Evolutionary conservation across 2,329 filamentous ascomycete species (phyloP), one percentile per base, ranked within the genome.

Genomic region (Teratosphaeria epicoccoides): DNA sequence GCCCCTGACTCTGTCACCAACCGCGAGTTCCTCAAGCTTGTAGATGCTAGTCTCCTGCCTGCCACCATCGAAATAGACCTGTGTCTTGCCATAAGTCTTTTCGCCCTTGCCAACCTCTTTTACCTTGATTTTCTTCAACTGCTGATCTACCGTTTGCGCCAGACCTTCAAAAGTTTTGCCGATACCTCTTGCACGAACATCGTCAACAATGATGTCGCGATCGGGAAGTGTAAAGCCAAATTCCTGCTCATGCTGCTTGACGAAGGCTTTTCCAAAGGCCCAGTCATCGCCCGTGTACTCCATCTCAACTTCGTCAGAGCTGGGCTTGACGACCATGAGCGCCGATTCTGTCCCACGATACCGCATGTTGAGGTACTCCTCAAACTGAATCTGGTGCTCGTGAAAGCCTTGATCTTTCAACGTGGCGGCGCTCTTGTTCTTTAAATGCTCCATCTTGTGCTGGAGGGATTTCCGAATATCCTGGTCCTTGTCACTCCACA

Each of bases 291-390:
- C 82, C 23, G 68, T 73, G 57, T 79, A 85, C 12, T 77, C 72
- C 37, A 77, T 75, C 53, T 80, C 71, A 0, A 76, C 76, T 52
- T 87, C 83, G 48, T 82, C 78, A 33, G 76, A 70, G 2, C 70
- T 77, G 0, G 89, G 88, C 67, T 85, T 88, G 57, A 93, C 72
- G 46, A 95, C 81, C 89, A 95, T 96, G 43, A 95, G 76, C 0
- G 89, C 87, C 6, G 88, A 94, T 65, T 95, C 89, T 0, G 89
- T 95, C 10, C 89, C 89, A 29, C 88, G 81, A 63, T 95, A 95
- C 52, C 90, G 77, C 84, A 96, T 89, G 66, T 96, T 95, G 52
- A 97, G 79, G 63, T 95, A 96, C 65, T 95, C 87, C 66, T 95
- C 89, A 62, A 91, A 95, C 0, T 83, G 77, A 23, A 95, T 87